Percentiles rank a stretch among this genome's conserved stretches.
Conservation (phyloP, 2,329 filamentous ascomycete genomes). For the Phialophora chinensis region DNA sequence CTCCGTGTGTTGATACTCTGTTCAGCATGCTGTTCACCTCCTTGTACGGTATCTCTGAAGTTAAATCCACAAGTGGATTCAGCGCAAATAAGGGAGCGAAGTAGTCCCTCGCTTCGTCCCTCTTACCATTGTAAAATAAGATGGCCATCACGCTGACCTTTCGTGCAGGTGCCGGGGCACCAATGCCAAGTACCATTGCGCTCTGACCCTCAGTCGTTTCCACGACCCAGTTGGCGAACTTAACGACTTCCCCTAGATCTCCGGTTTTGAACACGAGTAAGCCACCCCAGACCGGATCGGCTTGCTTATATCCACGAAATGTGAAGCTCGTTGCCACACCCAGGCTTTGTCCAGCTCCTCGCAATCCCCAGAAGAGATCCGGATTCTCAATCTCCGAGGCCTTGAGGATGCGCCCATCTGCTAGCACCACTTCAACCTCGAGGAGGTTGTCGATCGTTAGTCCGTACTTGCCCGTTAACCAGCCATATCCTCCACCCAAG, state of each 20-base stretch:
- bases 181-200: constrained; percentile 32
- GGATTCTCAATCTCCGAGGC: constrained; percentile 44
- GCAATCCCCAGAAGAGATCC: constrained; percentile 51
- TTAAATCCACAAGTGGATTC: constrained; percentile 46
- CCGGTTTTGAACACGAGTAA: constrained; percentile 39
- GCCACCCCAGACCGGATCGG: constrained; percentile 44
- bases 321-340: constrained; percentile 54
- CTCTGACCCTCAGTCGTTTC: constrained; percentile 33
- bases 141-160: constrained; percentile 42
- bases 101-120: constrained; percentile 45
- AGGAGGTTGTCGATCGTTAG: constrained; percentile 60
- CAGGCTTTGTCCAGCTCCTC: constrained; percentile 51
- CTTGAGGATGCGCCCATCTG: constrained; percentile 47
- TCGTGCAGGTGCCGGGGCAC: constrained; percentile 42
- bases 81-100: constrained; percentile 49
- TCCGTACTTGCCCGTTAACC: constrained; percentile 61
- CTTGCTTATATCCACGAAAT: constrained; percentile 44
- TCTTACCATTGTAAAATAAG: constrained; percentile 48
- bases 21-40: constrained; percentile 47
- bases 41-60: constrained; percentile 51
- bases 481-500: constrained; percentile 65
- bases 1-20: constrained; percentile 45
- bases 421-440: constrained; percentile 45
- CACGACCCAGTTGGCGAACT: constrained; percentile 39
- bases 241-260: constrained; percentile 40